phyloP scores from a whole-genome alignment of 225 moss, liverwort and hornwort species.

The Physcomitrellopsis africana region DNA sequence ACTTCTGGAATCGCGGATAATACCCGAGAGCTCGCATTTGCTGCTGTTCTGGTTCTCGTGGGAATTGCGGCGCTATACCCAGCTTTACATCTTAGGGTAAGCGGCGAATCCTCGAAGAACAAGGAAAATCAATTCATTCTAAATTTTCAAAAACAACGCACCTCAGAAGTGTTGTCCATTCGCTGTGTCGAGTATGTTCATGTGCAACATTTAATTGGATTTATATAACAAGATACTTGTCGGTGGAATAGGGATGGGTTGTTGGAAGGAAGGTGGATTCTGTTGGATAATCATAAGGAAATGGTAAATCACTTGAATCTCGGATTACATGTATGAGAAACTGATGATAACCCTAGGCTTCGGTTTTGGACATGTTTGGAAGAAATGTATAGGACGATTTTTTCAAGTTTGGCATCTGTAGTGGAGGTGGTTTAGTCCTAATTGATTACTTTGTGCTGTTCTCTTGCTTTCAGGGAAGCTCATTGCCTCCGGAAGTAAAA shows the following conservation, averaged over 20 bases:
- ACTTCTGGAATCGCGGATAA: conserved; percentile 48
- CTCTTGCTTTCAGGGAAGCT: conserved; percentile 38
- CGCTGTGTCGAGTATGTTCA: too few species aligned
- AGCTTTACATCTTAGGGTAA: conserved; percentile 46
- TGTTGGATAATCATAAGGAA: background rate
- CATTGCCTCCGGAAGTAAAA: conserved; percentile 29
- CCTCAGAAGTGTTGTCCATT: too few species aligned
- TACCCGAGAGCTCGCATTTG: conserved; percentile 54
- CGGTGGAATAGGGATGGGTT: background rate
- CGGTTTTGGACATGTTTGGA: background rate
- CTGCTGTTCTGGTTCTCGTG: conserved; percentile 44
- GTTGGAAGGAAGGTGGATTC: background rate
- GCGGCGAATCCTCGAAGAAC: background rate
- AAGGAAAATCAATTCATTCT: too few species aligned
- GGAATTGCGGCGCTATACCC: conserved; percentile 63
- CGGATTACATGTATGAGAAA: too few species aligned
- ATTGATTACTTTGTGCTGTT: conserved; percentile 30
- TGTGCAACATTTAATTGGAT: background rate
- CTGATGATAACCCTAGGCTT: conserved; percentile 2
- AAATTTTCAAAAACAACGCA: too few species aligned
- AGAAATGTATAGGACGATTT: background rate
- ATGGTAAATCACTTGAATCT: background rate
- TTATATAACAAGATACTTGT: background rate
- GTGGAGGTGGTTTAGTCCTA: background rate
- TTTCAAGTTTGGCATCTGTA: background rate